These are phyloP conservation scores for Clathrus columnatus DNA, from an alignment of 768 basidiomycete species.

Conservation along the genomic window DNA sequence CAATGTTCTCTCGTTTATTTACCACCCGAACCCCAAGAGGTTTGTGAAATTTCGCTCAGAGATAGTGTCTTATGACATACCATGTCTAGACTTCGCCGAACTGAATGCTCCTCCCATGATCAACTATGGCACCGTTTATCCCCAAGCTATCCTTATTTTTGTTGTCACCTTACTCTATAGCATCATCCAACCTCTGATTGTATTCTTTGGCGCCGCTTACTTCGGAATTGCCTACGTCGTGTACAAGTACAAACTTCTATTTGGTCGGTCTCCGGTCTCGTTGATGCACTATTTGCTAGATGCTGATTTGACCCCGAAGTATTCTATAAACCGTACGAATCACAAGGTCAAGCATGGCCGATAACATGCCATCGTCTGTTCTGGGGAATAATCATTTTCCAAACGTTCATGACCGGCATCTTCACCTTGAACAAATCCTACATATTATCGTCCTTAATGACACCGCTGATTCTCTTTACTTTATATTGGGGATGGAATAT, in stretches of 20 bases:
- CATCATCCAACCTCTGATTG: constrained; percentile 89
- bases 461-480: constrained; percentile 70
- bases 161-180: constrained; percentile 93
- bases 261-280: constrained; percentile 47
- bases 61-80: background rate
- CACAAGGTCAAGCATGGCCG: constrained; percentile 95
- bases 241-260: constrained; percentile 96
- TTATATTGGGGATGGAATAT: constrained; percentile 77
- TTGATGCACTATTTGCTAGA: background rate
- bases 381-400: constrained; percentile 88
- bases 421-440: constrained; percentile 65
- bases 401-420: constrained; percentile 94
- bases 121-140: constrained; percentile 95
- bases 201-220: constrained; percentile 92
- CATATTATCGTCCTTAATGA: constrained; percentile 51
- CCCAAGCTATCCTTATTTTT: constrained; percentile 93
- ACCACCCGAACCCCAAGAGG: constrained; percentile 88
- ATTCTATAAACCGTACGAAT: constrained; percentile 98
- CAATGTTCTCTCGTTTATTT: constrained; percentile 64
- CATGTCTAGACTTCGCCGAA: constrained; percentile 76
- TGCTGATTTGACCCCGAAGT: constrained; percentile 37
- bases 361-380: constrained; percentile 88
- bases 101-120: constrained; percentile 97
- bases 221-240: constrained; percentile 95
- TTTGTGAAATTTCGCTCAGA: constrained; percentile 21